Evolutionary conservation across 75 land plant species (phyloP).

Genomic region (Cunninghamia lanceolata): DNA sequence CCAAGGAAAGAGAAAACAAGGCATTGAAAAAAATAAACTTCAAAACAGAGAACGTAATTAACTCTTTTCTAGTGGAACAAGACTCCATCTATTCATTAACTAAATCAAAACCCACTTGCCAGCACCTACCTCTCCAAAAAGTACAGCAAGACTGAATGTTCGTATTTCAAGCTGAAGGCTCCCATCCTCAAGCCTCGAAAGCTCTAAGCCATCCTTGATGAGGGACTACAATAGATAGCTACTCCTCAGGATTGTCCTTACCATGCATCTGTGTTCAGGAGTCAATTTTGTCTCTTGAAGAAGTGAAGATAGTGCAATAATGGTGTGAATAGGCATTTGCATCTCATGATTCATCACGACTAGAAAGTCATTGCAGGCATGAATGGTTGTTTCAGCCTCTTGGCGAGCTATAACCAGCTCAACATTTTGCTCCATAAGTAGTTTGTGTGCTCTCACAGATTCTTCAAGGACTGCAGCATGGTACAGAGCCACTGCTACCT

Average conservation of each 20-base stretch:
- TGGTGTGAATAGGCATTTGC: constrained; percentile 53
- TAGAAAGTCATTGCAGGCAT: constrained; percentile 45
- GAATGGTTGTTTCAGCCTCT: constrained; percentile 45
- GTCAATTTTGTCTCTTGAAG: constrained; percentile 28
- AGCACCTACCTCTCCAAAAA: constrained; percentile 30
- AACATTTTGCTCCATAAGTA: constrained; percentile 37
- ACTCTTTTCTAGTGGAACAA: neutral
- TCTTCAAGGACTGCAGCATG: constrained; percentile 60
- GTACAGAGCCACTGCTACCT: constrained; percentile 62
- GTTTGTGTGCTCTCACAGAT: constrained; percentile 29
- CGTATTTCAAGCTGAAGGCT: constrained; percentile 33
- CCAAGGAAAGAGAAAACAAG: neutral
- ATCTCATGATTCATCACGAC: constrained; percentile 58
- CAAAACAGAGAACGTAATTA: neutral
- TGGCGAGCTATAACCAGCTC: constrained; percentile 36
- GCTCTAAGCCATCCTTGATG: constrained; percentile 49
- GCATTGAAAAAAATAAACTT: neutral
- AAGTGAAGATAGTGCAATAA: constrained; percentile 38
- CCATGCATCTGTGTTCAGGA: constrained; percentile 38
- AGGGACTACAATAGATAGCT: constrained; percentile 34
- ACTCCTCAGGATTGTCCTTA: constrained; percentile 48
- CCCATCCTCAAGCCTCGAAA: constrained; percentile 41
- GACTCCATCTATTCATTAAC: neutral
- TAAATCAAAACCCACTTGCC: neutral
- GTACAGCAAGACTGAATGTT: constrained; percentile 22